Evolutionary conservation across 345 rosid genomes (phyloP).

Genomic region (Nephelium lappaceum): DNA sequence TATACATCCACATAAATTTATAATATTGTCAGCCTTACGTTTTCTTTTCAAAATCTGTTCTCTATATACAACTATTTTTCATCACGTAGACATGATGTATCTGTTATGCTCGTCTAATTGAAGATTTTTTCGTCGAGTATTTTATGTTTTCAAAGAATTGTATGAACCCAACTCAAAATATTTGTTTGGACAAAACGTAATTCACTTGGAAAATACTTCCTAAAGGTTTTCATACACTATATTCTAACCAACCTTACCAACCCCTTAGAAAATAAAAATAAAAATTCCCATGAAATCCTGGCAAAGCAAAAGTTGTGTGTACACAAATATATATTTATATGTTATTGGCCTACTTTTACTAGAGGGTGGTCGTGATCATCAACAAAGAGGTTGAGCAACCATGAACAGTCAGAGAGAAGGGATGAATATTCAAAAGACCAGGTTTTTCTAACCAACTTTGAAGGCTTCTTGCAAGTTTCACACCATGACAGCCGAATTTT

Average conservation of each 20-base stretch:
- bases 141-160: too few relatives aligned
- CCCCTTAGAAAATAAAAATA: background rate
- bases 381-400: conserved; percentile 18
- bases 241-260: conserved; percentile 47
- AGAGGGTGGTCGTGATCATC: background rate
- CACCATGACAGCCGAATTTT: background rate
- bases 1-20: background rate
- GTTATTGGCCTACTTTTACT: background rate
- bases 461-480: conserved; percentile 32
- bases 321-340: background rate
- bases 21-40: background rate
- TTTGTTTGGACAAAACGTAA: background rate
- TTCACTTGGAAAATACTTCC: background rate
- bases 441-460: conserved; percentile 39
- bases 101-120: background rate
- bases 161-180: background rate
- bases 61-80: too few relatives aligned
- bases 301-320: background rate
- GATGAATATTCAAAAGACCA: background rate
- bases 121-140: too few relatives aligned
- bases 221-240: background rate
- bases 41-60: too few relatives aligned
- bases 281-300: background rate
- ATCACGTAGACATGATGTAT: too few relatives aligned
- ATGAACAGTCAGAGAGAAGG: background rate